Base-by-base conservation (phyloP, 805 yeast genomes). In the Candida sakaeoensis region DNA sequence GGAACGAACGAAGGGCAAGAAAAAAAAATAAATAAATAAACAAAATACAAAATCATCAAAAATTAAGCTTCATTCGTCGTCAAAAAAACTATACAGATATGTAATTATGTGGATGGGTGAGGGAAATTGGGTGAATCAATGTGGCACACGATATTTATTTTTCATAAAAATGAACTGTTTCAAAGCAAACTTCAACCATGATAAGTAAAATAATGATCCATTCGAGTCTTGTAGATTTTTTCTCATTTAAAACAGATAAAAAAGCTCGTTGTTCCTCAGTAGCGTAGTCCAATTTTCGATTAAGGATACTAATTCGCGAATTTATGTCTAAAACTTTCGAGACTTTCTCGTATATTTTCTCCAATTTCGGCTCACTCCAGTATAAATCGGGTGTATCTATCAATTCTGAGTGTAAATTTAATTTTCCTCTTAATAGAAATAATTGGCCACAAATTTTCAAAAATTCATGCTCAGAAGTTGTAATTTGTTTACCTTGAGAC, bases 351-450 rank as follows among this genome's bases (percentile, higher is more conserved):
- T 87, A 90, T 8, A 88, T 78, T 39, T 72, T 72, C 54, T 90
- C 97, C 39, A 90, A 65, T 24, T 79, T 78, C 1, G 96, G 95
- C 54, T 89, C 96, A 33, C 87, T 76, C 97, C 97, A 90, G 60
- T 89, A 90, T 31, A 88, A 62, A 57, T 90, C 97, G 0, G 97
- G 97, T 0, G 95, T 87, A 51, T 89, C 96, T 22, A 87, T 86
- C 43, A 90, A 70, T 53, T 89, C 96, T 8, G 91, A 84, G 58
- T 90, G 88, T 23, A 90, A 63, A 51, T 90, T 90, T 49, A 90
- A 70, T 49, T 83, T 83, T 1, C 95, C 96, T 44, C 97, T 67
- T 10, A 90, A 65, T 31, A 86, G 63, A 47, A 90, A 76, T 16
- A 90, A 65, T 40, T 80, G 69, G 0, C 96, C 96, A 0, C 93